A percentile compares a stretch with the other conserved stretches of the same genome.
Evolutionary conservation across 345 rosid genomes (phyloP).

Genomic region (Passiflora organensis): DNA sequence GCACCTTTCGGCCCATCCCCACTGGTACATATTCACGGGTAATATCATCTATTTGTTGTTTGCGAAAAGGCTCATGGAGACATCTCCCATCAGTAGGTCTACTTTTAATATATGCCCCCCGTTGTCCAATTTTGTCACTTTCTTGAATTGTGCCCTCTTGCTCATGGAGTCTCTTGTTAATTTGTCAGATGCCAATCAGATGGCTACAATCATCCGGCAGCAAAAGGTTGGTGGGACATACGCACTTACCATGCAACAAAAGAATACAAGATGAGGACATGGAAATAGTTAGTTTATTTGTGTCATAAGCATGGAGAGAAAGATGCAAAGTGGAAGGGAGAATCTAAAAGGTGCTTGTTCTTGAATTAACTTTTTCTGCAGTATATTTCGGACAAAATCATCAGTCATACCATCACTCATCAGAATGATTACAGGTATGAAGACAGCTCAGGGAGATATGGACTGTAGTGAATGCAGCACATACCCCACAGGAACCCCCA

Average conservation of each 20-base stretch:
- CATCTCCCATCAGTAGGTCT: constrained; percentile 13
- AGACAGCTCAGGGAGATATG: constrained; percentile 40
- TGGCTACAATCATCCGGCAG: constrained; percentile 11
- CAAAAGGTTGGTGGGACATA: constrained; percentile 4
- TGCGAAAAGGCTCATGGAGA: constrained; percentile 23
- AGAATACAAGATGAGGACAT: constrained; percentile 11
- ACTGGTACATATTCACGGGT: constrained; percentile 43
- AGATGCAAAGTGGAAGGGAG: background rate
- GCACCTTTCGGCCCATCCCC: constrained; percentile 23
- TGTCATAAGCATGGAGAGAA: constrained; percentile 7
- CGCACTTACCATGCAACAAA: constrained; percentile 3
- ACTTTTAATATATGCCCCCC: background rate
- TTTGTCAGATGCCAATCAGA: constrained; percentile 18
- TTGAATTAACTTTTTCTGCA: constrained; percentile 12
- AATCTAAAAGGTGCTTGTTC: background rate
- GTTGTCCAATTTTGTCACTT: constrained; percentile 28
- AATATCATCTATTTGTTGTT: constrained; percentile 30
- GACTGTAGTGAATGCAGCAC: constrained; percentile 35
- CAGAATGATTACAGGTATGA: constrained; percentile 33
- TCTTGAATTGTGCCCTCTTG: constrained; percentile 8
- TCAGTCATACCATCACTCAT: constrained; percentile 23
- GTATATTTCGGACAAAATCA: constrained; percentile 17
- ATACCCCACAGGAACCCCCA: constrained; percentile 25
- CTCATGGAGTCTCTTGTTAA: background rate
- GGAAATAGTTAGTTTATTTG: constrained; percentile 6